Conservation (phyloP, 495 filamentous ascomycete genomes). For the Penicillium herquei region DNA sequence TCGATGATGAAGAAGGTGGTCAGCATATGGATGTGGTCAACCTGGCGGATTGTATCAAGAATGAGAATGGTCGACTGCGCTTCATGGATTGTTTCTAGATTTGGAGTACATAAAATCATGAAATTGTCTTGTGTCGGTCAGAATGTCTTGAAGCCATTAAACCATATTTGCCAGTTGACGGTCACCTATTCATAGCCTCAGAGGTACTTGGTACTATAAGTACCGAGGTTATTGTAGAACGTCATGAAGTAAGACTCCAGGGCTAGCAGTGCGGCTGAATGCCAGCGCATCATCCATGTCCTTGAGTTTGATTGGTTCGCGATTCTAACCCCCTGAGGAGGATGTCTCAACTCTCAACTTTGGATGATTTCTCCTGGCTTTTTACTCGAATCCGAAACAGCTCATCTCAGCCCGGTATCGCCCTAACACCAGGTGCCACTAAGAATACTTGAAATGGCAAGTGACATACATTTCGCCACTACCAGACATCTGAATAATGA, state of each 20-base stretch:
- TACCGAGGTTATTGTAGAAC: too few relatives aligned
- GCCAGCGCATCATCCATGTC: background rate
- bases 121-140: too few relatives aligned
- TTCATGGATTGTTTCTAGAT: conserved; percentile 31
- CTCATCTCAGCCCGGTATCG: background rate
- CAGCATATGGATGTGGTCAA: conserved; percentile 14
- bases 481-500: background rate
- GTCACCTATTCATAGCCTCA: too few relatives aligned
- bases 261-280: background rate
- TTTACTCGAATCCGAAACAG: background rate
- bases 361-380: background rate
- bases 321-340: too few relatives aligned
- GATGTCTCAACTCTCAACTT: background rate
- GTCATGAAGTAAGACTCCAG: background rate
- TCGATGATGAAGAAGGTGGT: conserved; percentile 14
- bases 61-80: conserved; percentile 24
- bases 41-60: conserved; percentile 27
- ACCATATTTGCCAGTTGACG: too few relatives aligned
- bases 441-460: too few relatives aligned
- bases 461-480: background rate
- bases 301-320: background rate
- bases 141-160: too few relatives aligned
- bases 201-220: too few relatives aligned
- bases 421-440: background rate
- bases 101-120: background rate